Percentiles rank a stretch among this genome's conserved stretches.
These are phyloP conservation scores for Asterochloris erici DNA, from an alignment of 139 green algal genomes.

Conservation along the genomic window DNA sequence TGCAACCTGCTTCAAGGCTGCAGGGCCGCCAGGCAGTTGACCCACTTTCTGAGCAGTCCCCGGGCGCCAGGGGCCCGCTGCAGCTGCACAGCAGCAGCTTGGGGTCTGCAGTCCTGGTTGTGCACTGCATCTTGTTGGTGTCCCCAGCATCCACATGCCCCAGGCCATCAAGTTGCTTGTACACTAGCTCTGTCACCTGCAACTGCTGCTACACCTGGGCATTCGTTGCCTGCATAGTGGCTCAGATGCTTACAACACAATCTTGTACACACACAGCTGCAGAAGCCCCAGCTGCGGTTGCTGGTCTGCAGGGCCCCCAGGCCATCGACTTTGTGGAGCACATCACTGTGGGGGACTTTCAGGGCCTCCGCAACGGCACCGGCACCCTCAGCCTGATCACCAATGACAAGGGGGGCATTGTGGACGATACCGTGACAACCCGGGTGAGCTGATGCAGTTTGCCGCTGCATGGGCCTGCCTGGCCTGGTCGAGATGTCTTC, in stretches of 20 bases:
- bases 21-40: too few species aligned
- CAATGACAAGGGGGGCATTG: constrained; percentile 97
- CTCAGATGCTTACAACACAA: not conserved
- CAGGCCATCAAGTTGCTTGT: too few species aligned
- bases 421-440: constrained; percentile 96
- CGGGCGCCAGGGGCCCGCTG: too few species aligned
- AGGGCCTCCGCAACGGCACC: constrained; percentile 72
- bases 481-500: too few species aligned
- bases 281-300: not conserved
- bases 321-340: constrained; percentile 87
- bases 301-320: constrained; percentile 80
- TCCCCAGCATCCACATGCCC: too few species aligned
- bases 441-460: constrained; percentile 50
- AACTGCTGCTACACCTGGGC: not conserved
- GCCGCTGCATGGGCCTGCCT: too few species aligned
- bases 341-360: constrained; percentile 91
- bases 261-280: not conserved
- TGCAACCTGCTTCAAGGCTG: too few species aligned
- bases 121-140: too few species aligned
- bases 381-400: constrained; percentile 89
- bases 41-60: too few species aligned
- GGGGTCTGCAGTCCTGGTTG: too few species aligned
- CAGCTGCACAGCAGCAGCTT: too few species aligned
- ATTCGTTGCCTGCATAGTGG: not conserved
- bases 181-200: not conserved